Base-by-base conservation (phyloP, 331 rosid genomes). In the Dryas integrifolia region DNA sequence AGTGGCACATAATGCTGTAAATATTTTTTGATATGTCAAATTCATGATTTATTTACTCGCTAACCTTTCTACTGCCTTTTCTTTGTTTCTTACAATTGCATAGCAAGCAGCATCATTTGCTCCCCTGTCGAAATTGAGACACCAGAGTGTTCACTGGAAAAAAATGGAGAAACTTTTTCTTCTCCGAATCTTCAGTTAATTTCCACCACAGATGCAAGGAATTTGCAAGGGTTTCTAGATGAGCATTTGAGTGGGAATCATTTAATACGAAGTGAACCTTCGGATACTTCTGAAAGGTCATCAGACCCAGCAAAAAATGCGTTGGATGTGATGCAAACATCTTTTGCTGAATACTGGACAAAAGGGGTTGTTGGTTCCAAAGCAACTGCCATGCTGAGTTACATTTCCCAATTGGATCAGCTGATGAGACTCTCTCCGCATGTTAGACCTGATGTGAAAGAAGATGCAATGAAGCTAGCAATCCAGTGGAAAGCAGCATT, bases 391-490 rank as follows among this genome's bases (percentile, higher is more conserved):
- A 18, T 72, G 78, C 69, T 5, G 43, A 15, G 62, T 18, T 72
- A 69, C 74, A 70, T 83, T 7, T 50, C 72, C 66, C 43, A 82
- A 61, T 76, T 86, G 18, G 80, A 83, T 38, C 79, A 80, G 65
- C 77, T 89, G 24, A 70, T 52, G 72, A 73, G 53, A 74, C 67
- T 80, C 63, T 78, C 87, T 21, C 82, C 86, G 11, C 57, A 30
- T 18, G 61, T 89, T 72, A 72, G 63, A 59, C 72, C 82, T 1
- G 71, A 59, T 18, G 75, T 86, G 56, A 74, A 74, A 63, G 77
- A 77, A 44, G 77, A 72, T 72, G 96, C 92, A 21, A 55, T 43
- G 66, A 78, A 72, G 51, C 66, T 88, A 16, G 89, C 92, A 46
- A 14, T 69, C 51, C 76, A 73, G 30, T 82, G 90, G 89, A 70